Evolutionary conservation across 2,329 filamentous ascomycete genomes (phyloP).

Genomic region (Claviceps cyperi): DNA sequence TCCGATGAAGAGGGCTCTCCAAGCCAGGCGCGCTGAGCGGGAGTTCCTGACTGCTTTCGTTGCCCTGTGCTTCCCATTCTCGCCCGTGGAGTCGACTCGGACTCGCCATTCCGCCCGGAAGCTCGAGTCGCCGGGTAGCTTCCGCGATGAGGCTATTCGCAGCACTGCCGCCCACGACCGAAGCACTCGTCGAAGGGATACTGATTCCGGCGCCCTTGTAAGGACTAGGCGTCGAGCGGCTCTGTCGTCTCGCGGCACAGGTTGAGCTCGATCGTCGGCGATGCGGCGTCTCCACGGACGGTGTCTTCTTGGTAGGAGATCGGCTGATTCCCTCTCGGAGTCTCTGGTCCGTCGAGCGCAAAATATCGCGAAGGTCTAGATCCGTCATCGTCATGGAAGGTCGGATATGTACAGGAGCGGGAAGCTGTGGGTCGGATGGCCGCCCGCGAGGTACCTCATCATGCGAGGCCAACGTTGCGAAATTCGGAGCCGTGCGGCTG

Average conservation of each 20-base stretch:
- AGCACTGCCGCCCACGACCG: constrained; percentile 18
- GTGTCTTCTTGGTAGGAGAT: constrained; percentile 16
- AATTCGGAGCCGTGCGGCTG: constrained; percentile 11
- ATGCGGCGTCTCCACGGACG: constrained; percentile 12
- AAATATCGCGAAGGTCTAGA: constrained; percentile 34
- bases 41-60: constrained; percentile 4
- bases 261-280: constrained; percentile 5
- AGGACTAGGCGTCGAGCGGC: constrained; percentile 13
- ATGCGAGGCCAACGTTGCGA: constrained; percentile 5
- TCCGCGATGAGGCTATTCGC: constrained; percentile 28
- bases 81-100: constrained; percentile 24
- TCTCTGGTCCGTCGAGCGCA: constrained; percentile 37
- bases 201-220: constrained; percentile 13
- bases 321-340: constrained; percentile 25
- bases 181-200: constrained; percentile 9
- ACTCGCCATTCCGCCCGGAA: constrained; percentile 25
- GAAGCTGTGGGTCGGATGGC: constrained; percentile 1
- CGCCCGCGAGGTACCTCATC: constrained; percentile 6
- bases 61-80: constrained; percentile 12
- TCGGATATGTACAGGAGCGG: constrained; percentile 10
- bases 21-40: constrained; percentile 4
- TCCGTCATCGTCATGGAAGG: constrained; percentile 24
- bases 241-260: constrained; percentile 7
- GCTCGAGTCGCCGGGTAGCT: constrained; percentile 20
- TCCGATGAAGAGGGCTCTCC: constrained; percentile 6